Evolutionary conservation across 1,139 yeast species (phyloP), one percentile per base, ranked within the genome.

Genomic region (Sugiyamaella sp.): DNA sequence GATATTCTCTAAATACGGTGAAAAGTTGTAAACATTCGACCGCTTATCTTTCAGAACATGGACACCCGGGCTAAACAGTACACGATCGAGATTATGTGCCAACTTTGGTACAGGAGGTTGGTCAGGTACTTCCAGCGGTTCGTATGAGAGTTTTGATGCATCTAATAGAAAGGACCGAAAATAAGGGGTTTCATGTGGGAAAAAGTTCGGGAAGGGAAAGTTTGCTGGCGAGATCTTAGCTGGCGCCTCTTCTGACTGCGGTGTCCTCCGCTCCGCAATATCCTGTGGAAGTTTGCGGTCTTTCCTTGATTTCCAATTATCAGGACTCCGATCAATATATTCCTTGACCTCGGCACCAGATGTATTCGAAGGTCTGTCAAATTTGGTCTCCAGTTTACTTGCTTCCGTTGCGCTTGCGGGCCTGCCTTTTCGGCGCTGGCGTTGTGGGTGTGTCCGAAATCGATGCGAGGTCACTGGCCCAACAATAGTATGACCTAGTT

Each of bases 31-130:
- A 1, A 83, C 82, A 49, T 85, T 76, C 0, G 96, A 80, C 56
- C 97, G 74, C 17, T 89, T 85, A 68, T 91, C 97, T 63, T 81
- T 84, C 37, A 87, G 71, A 57, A 81, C 85, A 63, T 91, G 96
- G 1, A 89, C 85, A 0, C 96, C 95, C 1, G 97, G 96, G 16
- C 86, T 82, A 65, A 86, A 86, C 14, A 91, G 71, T 0, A 86
- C 89, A 37, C 85, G 72, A 41, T 86, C 85, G 25, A 91, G 74
- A 53, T 79, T 80, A 63, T 86, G 89, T 1, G 84, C 79, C 42
- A 90, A 71, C 22, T 58, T 60, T 0, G 88, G 85, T 2, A 69
- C 70, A 2, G 58, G 58, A 2, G 68, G 65, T 52, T 68, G 70
- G 33, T 55, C 56, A 3, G 56, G 41, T 2, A 62, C 64, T 4